Evolutionary conservation across 257 asterid species (phyloP), one percentile per base, ranked within the genome.

Genomic region (Paraleonurus japonicus): DNA sequence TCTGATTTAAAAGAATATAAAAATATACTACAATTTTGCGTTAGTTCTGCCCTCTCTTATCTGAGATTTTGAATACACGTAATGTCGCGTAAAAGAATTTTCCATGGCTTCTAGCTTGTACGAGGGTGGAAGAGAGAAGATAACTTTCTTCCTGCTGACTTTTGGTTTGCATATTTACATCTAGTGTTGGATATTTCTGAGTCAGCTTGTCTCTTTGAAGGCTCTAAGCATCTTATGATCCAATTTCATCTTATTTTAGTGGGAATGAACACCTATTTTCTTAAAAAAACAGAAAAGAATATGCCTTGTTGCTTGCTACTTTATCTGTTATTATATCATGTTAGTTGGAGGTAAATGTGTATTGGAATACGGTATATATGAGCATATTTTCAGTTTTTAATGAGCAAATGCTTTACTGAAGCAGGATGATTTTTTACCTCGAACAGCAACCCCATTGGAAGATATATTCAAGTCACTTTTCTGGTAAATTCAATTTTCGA

Each of bases 371-470:
- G 58, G 26, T 15, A 26, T 51, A 27, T 39, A 54, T 20, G 16
- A 15, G 12, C 60, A 47, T 32, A 60, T 35, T 72, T 20, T 55
- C 30, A 20, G 20, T 41, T 59, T 11, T 26, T 28, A 62, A 33
- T 43, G 67, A 19, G 32, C 51, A 30, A 62, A 61, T 41, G 69
- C 37, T 37, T 72, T 77, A 32, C 61, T 83, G 80, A 65, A 76
- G 68, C 87, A 91, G 96, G 97, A 91, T 35, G 96, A 91, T 80
- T 91, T 91, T 79, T 85, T 91, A 81, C 96, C 96, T 60, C 89
- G 96, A 54, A 91, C 96, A 20, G 93, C 96, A 70, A 91, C 96
- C 30, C 96, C 97, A 4, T 72, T 89, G 91, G 97, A 91, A 83
- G 97, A 91, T 78, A 75, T 91, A 65, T 91, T 91, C 85, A 91